A percentile compares a stretch with the other conserved stretches of the same genome.
Conservation (phyloP, 129 eudicot species). For the Chrysanthemum makinoi region DNA sequence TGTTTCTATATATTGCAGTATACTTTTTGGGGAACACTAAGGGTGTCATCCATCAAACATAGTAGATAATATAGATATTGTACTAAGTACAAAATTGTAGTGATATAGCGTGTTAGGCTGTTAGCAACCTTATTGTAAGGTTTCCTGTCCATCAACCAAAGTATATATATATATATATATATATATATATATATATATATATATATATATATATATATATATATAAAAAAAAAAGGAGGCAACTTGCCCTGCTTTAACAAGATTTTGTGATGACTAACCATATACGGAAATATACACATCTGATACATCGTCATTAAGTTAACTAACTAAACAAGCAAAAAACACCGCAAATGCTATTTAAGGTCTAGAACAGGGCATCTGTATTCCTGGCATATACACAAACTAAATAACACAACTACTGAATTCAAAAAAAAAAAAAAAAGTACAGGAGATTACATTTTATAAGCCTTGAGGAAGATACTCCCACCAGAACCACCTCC, state of each 20-base stretch:
- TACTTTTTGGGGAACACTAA: not conserved
- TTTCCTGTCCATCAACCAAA: constrained; percentile 10
- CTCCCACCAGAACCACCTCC: constrained; percentile 99
- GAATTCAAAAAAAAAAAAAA: not conserved
- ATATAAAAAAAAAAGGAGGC: no score
- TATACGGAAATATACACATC: constrained; percentile 18
- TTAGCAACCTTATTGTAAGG: constrained; percentile 4
- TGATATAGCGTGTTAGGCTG: not conserved
- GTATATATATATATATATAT: not conserved
- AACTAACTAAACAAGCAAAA: constrained; percentile 3
- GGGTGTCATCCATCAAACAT: constrained; percentile 2
- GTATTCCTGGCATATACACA: not conserved
- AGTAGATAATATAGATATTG: not conserved
- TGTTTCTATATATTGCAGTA: constrained; percentile 4
- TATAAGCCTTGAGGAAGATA: constrained; percentile 68
- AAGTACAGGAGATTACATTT: constrained; percentile 55
- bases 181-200: no score
- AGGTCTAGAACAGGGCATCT: constrained; percentile 14
- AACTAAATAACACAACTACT: not conserved
- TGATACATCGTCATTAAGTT: constrained; percentile 8
- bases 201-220: no score
- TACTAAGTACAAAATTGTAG: constrained; percentile 10
- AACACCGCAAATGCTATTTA: not conserved
- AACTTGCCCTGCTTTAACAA: constrained; percentile 8
- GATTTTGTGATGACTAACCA: constrained; percentile 1